Percentiles rank a stretch among this genome's conserved stretches.
Conservation (phyloP, 1,284 basidiomycete genomes). For the Puccinia hordei region DNA sequence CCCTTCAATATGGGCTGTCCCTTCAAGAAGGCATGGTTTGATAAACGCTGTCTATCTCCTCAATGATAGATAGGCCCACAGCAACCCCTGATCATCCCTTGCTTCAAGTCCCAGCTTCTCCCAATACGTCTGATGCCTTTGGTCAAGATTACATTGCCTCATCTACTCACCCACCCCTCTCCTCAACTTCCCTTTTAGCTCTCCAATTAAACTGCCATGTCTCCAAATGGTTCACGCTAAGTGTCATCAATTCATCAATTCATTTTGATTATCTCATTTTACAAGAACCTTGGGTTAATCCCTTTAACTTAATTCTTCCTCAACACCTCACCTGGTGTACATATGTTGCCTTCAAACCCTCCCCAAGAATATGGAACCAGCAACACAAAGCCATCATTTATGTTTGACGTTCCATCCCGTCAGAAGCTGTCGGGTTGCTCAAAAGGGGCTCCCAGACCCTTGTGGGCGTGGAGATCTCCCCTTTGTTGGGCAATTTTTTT, state of each 20-base stretch:
- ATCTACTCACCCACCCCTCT: not conserved
- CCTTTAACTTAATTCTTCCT: not conserved
- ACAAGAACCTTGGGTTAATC: constrained; percentile 34
- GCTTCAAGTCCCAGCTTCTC: too few species aligned
- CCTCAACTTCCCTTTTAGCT: not conserved
- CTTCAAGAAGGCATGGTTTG: constrained; percentile 9
- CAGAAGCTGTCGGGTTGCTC: not conserved
- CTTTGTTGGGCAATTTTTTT: not conserved
- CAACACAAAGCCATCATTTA: constrained; percentile 7
- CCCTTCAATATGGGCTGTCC: not conserved
- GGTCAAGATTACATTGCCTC: not conserved
- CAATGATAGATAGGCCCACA: not conserved
- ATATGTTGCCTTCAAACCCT: not conserved
- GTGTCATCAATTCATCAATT: not conserved
- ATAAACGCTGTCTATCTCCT: not conserved
- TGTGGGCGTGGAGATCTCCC: not conserved
- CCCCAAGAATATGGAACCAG: not conserved
- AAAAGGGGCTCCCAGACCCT: not conserved
- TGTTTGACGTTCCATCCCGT: constrained; percentile 6
- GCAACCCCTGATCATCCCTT: not conserved
- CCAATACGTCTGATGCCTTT: too few species aligned
- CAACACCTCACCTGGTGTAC: not conserved
- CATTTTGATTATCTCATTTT: not conserved
- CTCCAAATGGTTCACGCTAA: not conserved
- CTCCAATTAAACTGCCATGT: constrained; percentile 42